phyloP scores from a whole-genome alignment of 805 yeast species.

The Komagataella kurtzmanii region DNA sequence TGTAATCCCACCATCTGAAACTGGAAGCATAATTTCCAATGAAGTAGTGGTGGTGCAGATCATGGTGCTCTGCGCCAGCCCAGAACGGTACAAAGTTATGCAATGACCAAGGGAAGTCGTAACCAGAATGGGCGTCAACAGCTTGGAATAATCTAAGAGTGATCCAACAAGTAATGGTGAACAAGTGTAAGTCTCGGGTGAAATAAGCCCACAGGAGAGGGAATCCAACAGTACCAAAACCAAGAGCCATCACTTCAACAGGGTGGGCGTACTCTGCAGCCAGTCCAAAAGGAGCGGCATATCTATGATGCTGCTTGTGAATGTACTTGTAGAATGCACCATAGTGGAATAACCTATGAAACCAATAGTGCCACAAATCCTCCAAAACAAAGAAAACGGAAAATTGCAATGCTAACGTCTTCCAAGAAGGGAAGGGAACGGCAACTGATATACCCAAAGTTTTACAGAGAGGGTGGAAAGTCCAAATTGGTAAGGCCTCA shows the following conservation, averaged over 20 bases:
- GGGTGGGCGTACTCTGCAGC: constrained; percentile 55
- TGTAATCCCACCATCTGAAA: constrained; percentile 45
- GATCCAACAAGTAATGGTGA: constrained; percentile 41
- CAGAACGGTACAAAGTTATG: constrained; percentile 44
- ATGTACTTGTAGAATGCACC: constrained; percentile 43
- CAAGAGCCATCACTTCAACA: constrained; percentile 40
- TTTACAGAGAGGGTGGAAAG: constrained; percentile 43
- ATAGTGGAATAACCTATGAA: constrained; percentile 41
- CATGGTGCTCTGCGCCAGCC: constrained; percentile 58
- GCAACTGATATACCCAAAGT: constrained; percentile 31
- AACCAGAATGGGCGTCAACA: constrained; percentile 49
- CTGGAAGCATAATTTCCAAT: constrained; percentile 46
- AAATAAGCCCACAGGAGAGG: constrained; percentile 40
- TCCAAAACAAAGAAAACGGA: constrained; percentile 37
- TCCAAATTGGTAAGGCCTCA: constrained; percentile 51
- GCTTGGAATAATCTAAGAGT: constrained; percentile 41
- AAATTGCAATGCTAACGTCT: constrained; percentile 29
- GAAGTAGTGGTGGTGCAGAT: constrained; percentile 45
- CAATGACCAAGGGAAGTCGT: constrained; percentile 50
- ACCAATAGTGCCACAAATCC: constrained; percentile 51
- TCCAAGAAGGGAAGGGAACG: constrained; percentile 38
- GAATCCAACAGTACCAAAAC: constrained; percentile 48
- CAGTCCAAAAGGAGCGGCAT: constrained; percentile 50
- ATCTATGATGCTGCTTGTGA: constrained; percentile 48
- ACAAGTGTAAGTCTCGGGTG: constrained; percentile 33